These are phyloP conservation scores for Blastobotrys peoriensis DNA, from an alignment of 805 yeast species.

Conservation along the genomic window DNA sequence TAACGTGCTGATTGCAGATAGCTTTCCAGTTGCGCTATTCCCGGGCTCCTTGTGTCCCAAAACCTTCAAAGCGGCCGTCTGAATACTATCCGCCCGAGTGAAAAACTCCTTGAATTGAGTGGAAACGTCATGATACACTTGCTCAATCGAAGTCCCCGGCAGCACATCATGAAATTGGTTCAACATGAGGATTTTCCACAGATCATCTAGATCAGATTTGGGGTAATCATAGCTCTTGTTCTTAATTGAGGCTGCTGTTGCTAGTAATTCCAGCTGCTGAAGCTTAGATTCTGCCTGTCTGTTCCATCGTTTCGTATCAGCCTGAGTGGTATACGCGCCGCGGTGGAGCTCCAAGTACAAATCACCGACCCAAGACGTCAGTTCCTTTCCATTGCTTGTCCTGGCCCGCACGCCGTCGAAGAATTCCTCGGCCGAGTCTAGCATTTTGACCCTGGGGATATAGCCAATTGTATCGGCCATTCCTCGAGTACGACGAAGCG, in stretches of 20 bases:
- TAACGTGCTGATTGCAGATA: constrained; percentile 44
- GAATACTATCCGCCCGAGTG: constrained; percentile 45
- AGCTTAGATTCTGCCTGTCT: constrained; percentile 65
- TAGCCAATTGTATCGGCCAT: constrained; percentile 69
- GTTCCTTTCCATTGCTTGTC: constrained; percentile 55
- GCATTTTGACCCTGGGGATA: constrained; percentile 74
- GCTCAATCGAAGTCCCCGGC: constrained; percentile 91
- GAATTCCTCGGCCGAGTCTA: constrained; percentile 70
- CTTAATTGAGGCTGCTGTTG: constrained; percentile 64
- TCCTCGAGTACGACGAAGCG: constrained; percentile 83
- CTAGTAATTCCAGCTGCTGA: constrained; percentile 77
- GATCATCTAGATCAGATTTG: constrained; percentile 47
- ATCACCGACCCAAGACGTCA: constrained; percentile 90
- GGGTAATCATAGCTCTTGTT: constrained; percentile 61
- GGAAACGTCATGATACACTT: constrained; percentile 86
- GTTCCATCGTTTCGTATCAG: constrained; percentile 71
- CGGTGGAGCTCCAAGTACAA: constrained; percentile 89
- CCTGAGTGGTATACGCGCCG: constrained; percentile 93
- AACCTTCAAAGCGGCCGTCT: constrained; percentile 47
- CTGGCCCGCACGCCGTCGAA: constrained; percentile 55
- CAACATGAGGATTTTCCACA: constrained; percentile 81
- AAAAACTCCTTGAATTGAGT: too few relatives aligned
- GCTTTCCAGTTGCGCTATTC: constrained; percentile 17
- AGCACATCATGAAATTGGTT: constrained; percentile 94
- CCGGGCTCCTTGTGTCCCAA: constrained; percentile 27